Evolutionary conservation across 2,329 filamentous ascomycete genomes (phyloP).

Genomic region (Epichloe typhina): DNA sequence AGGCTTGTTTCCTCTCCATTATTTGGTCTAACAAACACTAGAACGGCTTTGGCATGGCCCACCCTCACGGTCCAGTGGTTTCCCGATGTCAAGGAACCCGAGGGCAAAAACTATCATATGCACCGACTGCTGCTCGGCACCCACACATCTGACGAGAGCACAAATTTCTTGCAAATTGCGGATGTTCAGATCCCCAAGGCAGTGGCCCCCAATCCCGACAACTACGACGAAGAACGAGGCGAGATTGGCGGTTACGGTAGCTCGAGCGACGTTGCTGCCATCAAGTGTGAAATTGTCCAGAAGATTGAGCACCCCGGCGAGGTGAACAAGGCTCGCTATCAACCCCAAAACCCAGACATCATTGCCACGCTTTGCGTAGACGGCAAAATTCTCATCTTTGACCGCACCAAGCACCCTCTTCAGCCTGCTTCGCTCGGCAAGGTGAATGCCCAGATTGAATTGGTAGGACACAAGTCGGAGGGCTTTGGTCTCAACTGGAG

Average conservation of each 20-base stretch:
- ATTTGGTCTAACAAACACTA: conserved; percentile 15
- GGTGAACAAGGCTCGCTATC: conserved; percentile 96
- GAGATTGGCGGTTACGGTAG: conserved; percentile 91
- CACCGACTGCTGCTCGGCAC: conserved; percentile 90
- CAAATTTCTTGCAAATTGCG: conserved; percentile 90
- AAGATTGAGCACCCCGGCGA: conserved; percentile 94
- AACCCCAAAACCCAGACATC: conserved; percentile 92
- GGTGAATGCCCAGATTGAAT: conserved; percentile 69
- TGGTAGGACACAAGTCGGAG: conserved; percentile 74
- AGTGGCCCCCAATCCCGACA: conserved; percentile 56
- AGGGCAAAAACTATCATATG: conserved; percentile 74
- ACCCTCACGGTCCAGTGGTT: conserved; percentile 98
- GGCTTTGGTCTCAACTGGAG: conserved; percentile 93
- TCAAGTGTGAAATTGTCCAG: conserved; percentile 87
- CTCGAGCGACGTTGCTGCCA: conserved; percentile 51
- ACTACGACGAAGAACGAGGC: conserved; percentile 83
- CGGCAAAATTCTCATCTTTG: conserved; percentile 81
- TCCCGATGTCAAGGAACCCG: conserved; percentile 78
- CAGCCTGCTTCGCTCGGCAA: conserved; percentile 50
- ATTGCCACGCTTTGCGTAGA: conserved; percentile 89
- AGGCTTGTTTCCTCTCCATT: neutral
- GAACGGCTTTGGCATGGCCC: conserved; percentile 91
- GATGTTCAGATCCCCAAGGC: conserved; percentile 85
- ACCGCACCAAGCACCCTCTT: conserved; percentile 84
- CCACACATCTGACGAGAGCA: conserved; percentile 73